Percentiles rank a stretch among this genome's conserved stretches.
phyloP scores from a whole-genome alignment of 495 filamentous ascomycete genomes.

The Aspergillus campestris region DNA sequence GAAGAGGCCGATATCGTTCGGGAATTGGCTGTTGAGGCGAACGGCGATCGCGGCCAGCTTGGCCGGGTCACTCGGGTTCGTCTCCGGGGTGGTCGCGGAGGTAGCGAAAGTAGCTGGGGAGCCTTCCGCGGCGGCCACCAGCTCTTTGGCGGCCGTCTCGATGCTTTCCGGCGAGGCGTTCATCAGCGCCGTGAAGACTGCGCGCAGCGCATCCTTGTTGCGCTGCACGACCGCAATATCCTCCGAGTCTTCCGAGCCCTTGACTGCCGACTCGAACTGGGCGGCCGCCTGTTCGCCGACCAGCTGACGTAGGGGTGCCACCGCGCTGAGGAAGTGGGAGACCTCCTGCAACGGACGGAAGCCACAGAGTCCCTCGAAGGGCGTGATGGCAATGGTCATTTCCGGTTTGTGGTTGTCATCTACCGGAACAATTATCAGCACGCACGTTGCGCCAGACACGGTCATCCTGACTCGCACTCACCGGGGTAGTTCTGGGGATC shows the following conservation, averaged over 20 bases:
- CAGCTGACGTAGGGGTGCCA: constrained; percentile 65
- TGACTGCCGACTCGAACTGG: constrained; percentile 59
- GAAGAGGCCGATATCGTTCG: constrained; percentile 67
- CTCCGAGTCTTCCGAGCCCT: constrained; percentile 54
- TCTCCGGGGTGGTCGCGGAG: constrained; percentile 24
- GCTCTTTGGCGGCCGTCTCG: constrained; percentile 50
- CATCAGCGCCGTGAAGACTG: constrained; percentile 72
- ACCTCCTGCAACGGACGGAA: constrained; percentile 87
- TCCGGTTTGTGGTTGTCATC: constrained; percentile 99
- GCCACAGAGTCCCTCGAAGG: constrained; percentile 91
- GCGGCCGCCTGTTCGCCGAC: constrained; percentile 61
- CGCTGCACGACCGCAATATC: constrained; percentile 44
- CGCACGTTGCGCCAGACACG: neutral
- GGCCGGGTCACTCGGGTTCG: constrained; percentile 28
- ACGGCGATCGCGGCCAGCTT: constrained; percentile 68
- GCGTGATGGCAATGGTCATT: constrained; percentile 95
- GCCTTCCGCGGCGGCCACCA: constrained; percentile 61
- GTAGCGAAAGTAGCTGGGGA: constrained; percentile 34
- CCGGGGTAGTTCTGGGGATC: constrained; percentile 92
- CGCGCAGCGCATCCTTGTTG: constrained; percentile 76
- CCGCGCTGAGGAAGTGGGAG: constrained; percentile 67
- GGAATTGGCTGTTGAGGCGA: constrained; percentile 70
- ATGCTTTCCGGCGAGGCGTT: constrained; percentile 59
- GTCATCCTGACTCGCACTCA: constrained; percentile 13
- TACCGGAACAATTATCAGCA: constrained; percentile 12